phyloP scores from a whole-genome alignment of 1,139 yeast genomes.

The Kodamaea fungicola region DNA sequence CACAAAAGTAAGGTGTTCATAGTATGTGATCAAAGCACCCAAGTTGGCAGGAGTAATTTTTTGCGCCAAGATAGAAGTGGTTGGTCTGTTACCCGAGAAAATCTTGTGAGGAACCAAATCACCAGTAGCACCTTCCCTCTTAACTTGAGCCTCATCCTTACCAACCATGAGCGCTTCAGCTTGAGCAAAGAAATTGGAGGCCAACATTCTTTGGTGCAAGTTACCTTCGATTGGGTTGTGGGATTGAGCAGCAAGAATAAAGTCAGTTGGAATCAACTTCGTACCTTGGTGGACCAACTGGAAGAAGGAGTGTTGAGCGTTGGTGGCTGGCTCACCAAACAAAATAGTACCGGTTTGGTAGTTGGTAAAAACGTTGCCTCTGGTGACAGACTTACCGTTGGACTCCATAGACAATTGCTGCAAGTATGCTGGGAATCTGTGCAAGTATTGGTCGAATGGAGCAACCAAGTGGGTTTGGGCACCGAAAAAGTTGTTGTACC shows the following conservation, averaged over 20 bases:
- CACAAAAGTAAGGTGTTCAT: slow-evolving; percentile 93
- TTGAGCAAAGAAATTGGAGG: slow-evolving; percentile 97
- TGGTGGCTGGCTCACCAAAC: slow-evolving; percentile 98
- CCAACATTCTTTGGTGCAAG: slow-evolving; percentile 95
- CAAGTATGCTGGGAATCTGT: slow-evolving; percentile 98
- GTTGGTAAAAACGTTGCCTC: slow-evolving; percentile 85
- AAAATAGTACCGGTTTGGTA: slow-evolving; percentile 94
- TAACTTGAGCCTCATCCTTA: slow-evolving; percentile 78
- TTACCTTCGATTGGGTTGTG: slow-evolving; percentile 96
- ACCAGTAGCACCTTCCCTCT: slow-evolving; percentile 85
- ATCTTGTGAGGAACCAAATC: slow-evolving; percentile 91
- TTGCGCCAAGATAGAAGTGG: slow-evolving; percentile 94
- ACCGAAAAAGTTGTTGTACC: slow-evolving; percentile 98
- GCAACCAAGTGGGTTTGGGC: slow-evolving; percentile 98
- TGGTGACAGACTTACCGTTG: slow-evolving; percentile 94
- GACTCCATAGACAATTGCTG: slow-evolving; percentile 99
- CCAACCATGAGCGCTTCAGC: slow-evolving; percentile 98
- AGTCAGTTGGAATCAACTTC: slow-evolving; percentile 93
- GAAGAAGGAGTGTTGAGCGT: slow-evolving; percentile 99
- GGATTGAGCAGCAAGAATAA: slow-evolving; percentile 93
- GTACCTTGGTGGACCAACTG: slow-evolving; percentile 99
- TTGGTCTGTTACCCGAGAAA: slow-evolving; percentile 97
- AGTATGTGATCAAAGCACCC: slow-evolving; percentile 95
- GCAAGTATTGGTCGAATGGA: slow-evolving; percentile 97
- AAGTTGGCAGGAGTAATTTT: slow-evolving; percentile 93